Evolutionary conservation across 768 basidiomycete species (phyloP).

Genomic region (Lactarius hatsudake): DNA sequence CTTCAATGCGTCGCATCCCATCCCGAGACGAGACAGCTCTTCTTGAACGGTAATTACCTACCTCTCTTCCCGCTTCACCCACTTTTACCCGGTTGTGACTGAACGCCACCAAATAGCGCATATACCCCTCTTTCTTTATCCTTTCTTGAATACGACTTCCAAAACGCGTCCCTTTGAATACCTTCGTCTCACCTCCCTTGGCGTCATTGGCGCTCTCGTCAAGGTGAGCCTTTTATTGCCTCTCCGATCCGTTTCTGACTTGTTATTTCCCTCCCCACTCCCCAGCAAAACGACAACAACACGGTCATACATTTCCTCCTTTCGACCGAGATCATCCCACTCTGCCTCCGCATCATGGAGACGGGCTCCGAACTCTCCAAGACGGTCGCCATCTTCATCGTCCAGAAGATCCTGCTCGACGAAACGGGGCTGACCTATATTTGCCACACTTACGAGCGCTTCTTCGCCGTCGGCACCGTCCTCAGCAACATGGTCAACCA

Average conservation of each 20-base stretch:
- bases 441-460: conserved; percentile 99
- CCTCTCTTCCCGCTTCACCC: neutral
- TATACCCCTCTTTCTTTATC: conserved; percentile 93
- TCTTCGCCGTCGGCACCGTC: conserved; percentile 98
- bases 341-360: conserved; percentile 99
- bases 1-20: conserved; percentile 98
- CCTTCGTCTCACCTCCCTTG: conserved; percentile 96
- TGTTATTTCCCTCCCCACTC: neutral
- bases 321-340: conserved; percentile 98
- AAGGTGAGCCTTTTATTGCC: conserved; percentile 52
- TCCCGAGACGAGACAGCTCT: conserved; percentile 91
- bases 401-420: conserved; percentile 95
- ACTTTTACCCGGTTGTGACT: neutral
- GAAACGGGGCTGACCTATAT: conserved; percentile 98
- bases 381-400: conserved; percentile 99
- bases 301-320: conserved; percentile 98
- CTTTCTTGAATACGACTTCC: conserved; percentile 97
- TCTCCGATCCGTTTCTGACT: conserved; percentile 1
- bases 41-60: conserved; percentile 73
- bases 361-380: conserved; percentile 98
- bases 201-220: conserved; percentile 97
- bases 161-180: conserved; percentile 99
- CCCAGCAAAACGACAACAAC: conserved; percentile 97
- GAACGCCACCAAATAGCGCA: conserved; percentile 57
- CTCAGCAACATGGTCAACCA: conserved; percentile 99